phyloP scores from a whole-genome alignment of 139 green algal genomes.

The Nannochloris sp. region DNA sequence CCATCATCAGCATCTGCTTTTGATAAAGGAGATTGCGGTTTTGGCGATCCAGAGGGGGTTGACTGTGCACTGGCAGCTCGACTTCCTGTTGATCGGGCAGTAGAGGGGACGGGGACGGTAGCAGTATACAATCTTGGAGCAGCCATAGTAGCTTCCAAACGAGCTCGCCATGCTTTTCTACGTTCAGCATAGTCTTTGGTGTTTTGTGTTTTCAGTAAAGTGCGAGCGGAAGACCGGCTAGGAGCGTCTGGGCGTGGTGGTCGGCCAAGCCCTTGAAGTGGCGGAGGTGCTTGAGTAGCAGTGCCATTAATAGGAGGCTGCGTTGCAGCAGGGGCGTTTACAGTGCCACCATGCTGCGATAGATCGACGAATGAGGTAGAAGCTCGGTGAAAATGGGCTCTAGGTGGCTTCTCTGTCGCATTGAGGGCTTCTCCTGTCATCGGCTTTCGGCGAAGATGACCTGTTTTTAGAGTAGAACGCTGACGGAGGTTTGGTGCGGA shows the following conservation, averaged over 20 bases:
- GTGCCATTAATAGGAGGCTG: background rate
- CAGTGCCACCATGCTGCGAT: background rate
- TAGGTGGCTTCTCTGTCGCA: too few relatives aligned
- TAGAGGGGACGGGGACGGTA: constrained; percentile 3
- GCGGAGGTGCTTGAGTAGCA: too few relatives aligned
- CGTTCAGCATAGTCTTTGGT: background rate
- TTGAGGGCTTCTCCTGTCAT: too few relatives aligned
- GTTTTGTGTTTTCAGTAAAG: background rate
- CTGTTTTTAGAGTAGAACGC: too few relatives aligned
- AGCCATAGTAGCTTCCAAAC: background rate
- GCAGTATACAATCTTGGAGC: background rate
- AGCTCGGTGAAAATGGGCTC: too few relatives aligned
- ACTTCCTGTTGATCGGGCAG: background rate
- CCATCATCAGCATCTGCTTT: background rate
- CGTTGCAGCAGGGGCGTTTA: background rate
- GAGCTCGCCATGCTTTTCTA: background rate
- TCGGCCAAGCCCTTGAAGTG: too few relatives aligned
- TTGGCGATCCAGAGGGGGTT: constrained; percentile 9
- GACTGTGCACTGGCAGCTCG: background rate
- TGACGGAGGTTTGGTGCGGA: too few relatives aligned
- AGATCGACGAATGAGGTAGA: too few relatives aligned
- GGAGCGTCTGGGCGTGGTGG: background rate
- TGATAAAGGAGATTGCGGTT: background rate
- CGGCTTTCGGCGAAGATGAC: too few relatives aligned
- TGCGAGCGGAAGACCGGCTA: background rate